Evolutionary conservation across 2,329 filamentous ascomycete genomes (phyloP), one percentile per base, ranked within the genome.

Genomic region (Alternaria arborescens): DNA sequence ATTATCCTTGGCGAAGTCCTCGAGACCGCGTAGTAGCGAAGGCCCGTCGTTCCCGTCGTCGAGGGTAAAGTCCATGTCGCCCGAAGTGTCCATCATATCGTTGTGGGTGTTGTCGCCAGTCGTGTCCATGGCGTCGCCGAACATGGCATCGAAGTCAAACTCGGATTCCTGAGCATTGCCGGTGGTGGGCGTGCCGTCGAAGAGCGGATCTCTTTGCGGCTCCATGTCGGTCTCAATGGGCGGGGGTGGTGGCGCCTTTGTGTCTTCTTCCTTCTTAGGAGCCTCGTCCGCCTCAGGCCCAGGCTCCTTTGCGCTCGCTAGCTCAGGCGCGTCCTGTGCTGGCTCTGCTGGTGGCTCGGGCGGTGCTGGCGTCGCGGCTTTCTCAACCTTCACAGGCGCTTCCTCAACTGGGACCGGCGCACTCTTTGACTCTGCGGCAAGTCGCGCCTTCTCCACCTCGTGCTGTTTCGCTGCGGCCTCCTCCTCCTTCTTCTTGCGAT

Each of bases 61-160:
- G 44, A 78, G 69, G n/a, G 62, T 68, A 47, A 78, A 78, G 64
- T 71, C 65, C 24, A 77, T 63, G 46, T 77, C 71, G 20, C 56
- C 69, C 1, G 69, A 64, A 7, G 65, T 64, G 53, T 75, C 71
- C 70, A 75, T 70, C 60, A 69, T 66, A 50, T 73, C 60, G 55
- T 70, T 64, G 24, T 61, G 58, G 32, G 58, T 54, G 12, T 69
- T 61, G 44, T 61, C 67, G 42, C 55, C 69, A 8, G 67, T 52
- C 1, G 69, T 70, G 58, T 72, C 71, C 62, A 72, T 71, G 3
- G 66, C 55, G 57, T 77, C 73, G 57, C 71, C 74, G 40, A 78
- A 78, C 52, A 77, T 72, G 58, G 75, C 71, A 46, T 77, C 75
- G 52, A 78, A 77, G 55, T 80, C 80, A 58, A 81, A 78, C 34